A percentile compares a stretch with the other conserved stretches of the same genome.
phyloP scores from a whole-genome alignment of 2,329 filamentous ascomycete species.

The Nemania sp. region DNA sequence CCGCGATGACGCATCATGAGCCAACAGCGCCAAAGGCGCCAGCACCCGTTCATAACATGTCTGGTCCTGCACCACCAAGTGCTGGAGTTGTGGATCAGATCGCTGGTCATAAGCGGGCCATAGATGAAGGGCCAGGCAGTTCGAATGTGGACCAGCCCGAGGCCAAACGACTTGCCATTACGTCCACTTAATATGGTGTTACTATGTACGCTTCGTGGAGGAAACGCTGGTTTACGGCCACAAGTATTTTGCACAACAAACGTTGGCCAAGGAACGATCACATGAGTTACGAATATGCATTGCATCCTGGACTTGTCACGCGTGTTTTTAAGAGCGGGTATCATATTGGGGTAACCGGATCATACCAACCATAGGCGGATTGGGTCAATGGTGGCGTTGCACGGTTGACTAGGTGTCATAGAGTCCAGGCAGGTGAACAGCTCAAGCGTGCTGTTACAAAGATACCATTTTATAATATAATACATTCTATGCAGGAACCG shows the following conservation, averaged over 20 bases:
- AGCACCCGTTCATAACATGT: conserved; percentile 32
- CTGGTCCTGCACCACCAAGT: conserved; percentile 39
- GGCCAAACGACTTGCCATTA: conserved; percentile 35
- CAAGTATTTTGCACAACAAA: background rate
- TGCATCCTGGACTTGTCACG: conserved; percentile 19
- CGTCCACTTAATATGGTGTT: conserved; percentile 17
- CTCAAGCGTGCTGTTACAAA: conserved; percentile 1
- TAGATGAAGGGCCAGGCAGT: conserved; percentile 33
- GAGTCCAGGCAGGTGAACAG: conserved; percentile 6
- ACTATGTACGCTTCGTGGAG: conserved; percentile 1
- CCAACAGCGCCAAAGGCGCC: conserved; percentile 18
- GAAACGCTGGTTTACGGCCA: background rate
- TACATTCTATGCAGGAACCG: background rate
- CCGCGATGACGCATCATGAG: conserved; percentile 6
- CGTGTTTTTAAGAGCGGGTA: background rate
- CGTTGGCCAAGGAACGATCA: conserved; percentile 15
- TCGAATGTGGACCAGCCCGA: conserved; percentile 36
- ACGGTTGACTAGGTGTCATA: conserved; percentile 16
- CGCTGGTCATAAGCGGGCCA: conserved; percentile 33
- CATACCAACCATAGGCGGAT: conserved; percentile 8
- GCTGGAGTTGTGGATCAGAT: conserved; percentile 39
- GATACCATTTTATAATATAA: conserved; percentile 25
- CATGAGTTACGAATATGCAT: conserved; percentile 27
- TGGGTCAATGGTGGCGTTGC: conserved; percentile 23
- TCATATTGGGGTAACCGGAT: conserved; percentile 5